Conservation (phyloP, 1,139 yeast genomes). For the Taphrina populina region DNA sequence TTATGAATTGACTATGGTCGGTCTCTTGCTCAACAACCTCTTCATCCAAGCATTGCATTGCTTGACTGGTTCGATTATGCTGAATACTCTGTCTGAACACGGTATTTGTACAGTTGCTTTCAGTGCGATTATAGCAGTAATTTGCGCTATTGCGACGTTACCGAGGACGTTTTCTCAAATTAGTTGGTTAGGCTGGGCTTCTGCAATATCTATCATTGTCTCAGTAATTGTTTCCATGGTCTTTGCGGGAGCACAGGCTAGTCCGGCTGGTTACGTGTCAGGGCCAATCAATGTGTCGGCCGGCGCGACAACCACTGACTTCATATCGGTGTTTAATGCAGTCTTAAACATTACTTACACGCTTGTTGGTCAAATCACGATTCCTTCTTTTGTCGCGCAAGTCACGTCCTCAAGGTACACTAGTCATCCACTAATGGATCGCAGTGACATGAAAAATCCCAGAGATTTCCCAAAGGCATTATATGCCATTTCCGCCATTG, state of each 20-base stretch:
- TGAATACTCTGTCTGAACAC: conserved; percentile 56
- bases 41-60: conserved; percentile 62
- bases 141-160: conserved; percentile 46
- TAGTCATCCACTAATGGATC: background rate
- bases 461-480: conserved; percentile 59
- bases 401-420: background rate
- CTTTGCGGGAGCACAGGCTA: conserved; percentile 56
- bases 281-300: conserved; percentile 47
- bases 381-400: conserved; percentile 56
- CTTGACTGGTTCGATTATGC: conserved; percentile 59
- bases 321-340: conserved; percentile 55
- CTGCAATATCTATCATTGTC: conserved; percentile 59
- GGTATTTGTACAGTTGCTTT: conserved; percentile 57
- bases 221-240: conserved; percentile 56
- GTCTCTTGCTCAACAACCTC: conserved; percentile 57
- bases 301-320: conserved; percentile 55
- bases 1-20: conserved; percentile 59
- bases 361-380: conserved; percentile 63
- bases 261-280: conserved; percentile 49
- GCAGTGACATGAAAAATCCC: conserved; percentile 58
- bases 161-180: conserved; percentile 59
- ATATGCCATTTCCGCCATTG: conserved; percentile 54
- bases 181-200: conserved; percentile 50
- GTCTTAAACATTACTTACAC: conserved; percentile 51
- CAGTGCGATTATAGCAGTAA: conserved; percentile 52